Conservation (phyloP, 2,329 filamentous ascomycete genomes). For the Diplodia mutila region DNA sequence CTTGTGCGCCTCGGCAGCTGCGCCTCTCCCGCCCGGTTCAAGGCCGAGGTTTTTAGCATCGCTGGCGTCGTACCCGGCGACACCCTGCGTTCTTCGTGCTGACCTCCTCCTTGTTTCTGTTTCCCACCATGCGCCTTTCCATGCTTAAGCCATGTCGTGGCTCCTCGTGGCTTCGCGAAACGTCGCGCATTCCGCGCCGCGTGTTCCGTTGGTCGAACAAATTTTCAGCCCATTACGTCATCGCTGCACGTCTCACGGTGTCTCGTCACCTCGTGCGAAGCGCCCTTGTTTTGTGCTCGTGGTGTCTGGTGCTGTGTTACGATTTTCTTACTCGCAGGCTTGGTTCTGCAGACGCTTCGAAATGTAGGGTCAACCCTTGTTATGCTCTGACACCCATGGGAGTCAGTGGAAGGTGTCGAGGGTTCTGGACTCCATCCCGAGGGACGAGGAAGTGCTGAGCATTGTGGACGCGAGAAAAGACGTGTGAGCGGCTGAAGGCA, state of each 20-base stretch:
- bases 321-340: neutral
- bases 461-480: too few species aligned
- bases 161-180: neutral
- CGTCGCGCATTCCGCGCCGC: neutral
- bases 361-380: neutral
- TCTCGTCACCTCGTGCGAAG: neutral
- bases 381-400: too few species aligned
- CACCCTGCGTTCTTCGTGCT: neutral
- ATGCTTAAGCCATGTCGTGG: too few species aligned
- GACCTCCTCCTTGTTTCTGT: neutral
- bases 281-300: neutral
- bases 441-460: too few species aligned
- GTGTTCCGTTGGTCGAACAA: neutral
- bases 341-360: neutral
- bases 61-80: neutral
- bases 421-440: too few species aligned
- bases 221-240: neutral
- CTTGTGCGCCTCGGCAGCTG: constrained; percentile 14
- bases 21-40: neutral
- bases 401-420: too few species aligned
- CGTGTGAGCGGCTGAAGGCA: neutral
- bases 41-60: neutral
- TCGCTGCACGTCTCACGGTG: neutral
- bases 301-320: neutral
- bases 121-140: neutral